A percentile compares a stretch with the other conserved stretches of the same genome.
Conservation (phyloP, 257 asterid species). For the Gentiana macrophylla region DNA sequence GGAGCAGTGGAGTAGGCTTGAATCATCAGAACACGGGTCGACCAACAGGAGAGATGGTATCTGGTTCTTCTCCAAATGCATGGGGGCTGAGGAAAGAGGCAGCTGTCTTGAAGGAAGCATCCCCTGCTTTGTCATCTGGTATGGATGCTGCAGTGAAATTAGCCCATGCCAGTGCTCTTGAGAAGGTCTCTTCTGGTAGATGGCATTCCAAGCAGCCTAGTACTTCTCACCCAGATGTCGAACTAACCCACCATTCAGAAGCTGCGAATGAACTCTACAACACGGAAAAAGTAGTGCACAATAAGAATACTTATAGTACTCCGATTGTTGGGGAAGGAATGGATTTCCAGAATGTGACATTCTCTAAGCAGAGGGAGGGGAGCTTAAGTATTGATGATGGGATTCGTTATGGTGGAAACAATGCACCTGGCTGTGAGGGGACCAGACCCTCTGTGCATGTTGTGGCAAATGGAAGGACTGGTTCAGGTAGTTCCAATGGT, state of each 20-base stretch:
- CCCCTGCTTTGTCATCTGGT: slow-evolving; percentile 56
- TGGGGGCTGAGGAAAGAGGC: slow-evolving; percentile 75
- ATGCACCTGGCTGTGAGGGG: slow-evolving; percentile 33
- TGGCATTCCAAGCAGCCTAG: slow-evolving; percentile 68
- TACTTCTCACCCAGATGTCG: slow-evolving; percentile 36
- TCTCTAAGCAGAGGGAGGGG: slow-evolving; percentile 38
- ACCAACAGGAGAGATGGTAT: slow-evolving; percentile 30
- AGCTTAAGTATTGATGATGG: slow-evolving; percentile 41
- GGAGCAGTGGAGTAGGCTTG: slow-evolving; percentile 28
- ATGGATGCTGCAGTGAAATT: slow-evolving; percentile 63
- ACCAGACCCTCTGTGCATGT: slow-evolving; percentile 19
- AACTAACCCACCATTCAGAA: slow-evolving; percentile 28
- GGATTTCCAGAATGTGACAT: slow-evolving; percentile 24
- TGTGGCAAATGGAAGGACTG: slow-evolving; percentile 38
- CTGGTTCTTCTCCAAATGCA: slow-evolving; percentile 61
- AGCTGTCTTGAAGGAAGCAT: slow-evolving; percentile 37
- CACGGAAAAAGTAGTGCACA: slow-evolving; percentile 16
- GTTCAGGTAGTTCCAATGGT: slow-evolving; percentile 21
- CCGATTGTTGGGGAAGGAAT: slow-evolving; percentile 23
- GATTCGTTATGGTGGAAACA: slow-evolving; percentile 31
- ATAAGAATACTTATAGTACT: slow-evolving; percentile 23
- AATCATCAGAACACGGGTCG: slow-evolving; percentile 38
- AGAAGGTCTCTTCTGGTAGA: slow-evolving; percentile 87
- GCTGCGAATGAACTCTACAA: slow-evolving; percentile 23
- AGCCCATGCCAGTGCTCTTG: slow-evolving; percentile 93